These are phyloP conservation scores for Leptomonas pyrrhocoris DNA, from an alignment of 208 protist species.

Conservation along the genomic window DNA sequence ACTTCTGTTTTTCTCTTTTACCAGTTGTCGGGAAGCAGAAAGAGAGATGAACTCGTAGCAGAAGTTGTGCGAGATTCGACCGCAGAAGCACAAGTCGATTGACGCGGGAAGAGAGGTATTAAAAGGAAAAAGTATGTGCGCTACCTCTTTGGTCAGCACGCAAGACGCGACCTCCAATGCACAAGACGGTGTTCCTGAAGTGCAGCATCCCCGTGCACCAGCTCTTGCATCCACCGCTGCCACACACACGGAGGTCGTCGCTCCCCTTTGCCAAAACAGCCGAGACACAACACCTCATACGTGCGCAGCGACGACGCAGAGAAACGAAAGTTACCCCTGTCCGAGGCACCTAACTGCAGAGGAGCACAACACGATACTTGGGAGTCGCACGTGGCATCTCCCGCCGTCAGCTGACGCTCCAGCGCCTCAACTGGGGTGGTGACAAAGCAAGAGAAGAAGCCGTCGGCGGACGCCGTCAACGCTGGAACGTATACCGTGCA, in stretches of 20 bases:
- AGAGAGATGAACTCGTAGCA: too few relatives aligned
- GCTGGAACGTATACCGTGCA: conserved; percentile 21
- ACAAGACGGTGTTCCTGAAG: conserved; percentile 2
- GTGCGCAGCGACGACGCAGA: conserved; percentile 14
- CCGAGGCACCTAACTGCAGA: neutral
- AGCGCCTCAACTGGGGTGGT: conserved; percentile 23
- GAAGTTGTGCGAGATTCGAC: too few relatives aligned
- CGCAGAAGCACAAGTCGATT: too few relatives aligned
- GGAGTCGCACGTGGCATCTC: neutral
- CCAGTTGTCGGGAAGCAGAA: too few relatives aligned
- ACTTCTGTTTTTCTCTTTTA: too few relatives aligned
- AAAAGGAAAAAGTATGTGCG: neutral
- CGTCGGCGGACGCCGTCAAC: neutral
- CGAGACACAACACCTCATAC: conserved; percentile 25
- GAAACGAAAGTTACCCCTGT: conserved; percentile 1
- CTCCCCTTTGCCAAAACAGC: conserved; percentile 13
- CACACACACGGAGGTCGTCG: conserved; percentile 29
- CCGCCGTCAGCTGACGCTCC: neutral
- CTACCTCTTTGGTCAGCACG: too few relatives aligned
- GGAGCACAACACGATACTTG: neutral
- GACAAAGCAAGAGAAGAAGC: neutral
- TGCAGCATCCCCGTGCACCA: neutral
- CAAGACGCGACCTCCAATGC: neutral
- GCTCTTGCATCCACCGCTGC: conserved; percentile 27
- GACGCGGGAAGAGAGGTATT: neutral